Evolutionary conservation across 768 basidiomycete genomes (phyloP).

Genomic region (Suillus hirtellus): DNA sequence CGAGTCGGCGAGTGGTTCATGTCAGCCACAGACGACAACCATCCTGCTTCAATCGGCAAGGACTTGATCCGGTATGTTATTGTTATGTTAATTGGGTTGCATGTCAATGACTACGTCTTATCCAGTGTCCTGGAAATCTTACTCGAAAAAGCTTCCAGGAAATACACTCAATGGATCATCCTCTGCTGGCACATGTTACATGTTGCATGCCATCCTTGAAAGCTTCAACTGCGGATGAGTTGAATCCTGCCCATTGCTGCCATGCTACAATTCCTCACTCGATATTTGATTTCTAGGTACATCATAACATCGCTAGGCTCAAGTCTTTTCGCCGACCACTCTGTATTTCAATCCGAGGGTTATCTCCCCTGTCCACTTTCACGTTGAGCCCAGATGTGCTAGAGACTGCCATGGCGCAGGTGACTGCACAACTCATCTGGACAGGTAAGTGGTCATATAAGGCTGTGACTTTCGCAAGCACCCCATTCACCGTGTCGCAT

Average conservation of each 20-base stretch:
- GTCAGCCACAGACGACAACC: no score
- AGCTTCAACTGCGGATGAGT: not conserved
- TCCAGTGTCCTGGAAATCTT: no score
- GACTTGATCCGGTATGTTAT: no score
- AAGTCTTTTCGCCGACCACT: not conserved
- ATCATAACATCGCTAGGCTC: constrained; percentile 6
- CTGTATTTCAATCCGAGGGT: fast-evolving
- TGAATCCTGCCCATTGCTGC: not conserved
- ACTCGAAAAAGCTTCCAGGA: no score
- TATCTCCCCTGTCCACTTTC: not conserved
- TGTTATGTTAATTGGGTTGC: no score
- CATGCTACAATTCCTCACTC: not conserved
- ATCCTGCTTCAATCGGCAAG: no score
- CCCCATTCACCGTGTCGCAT: not conserved
- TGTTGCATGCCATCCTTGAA: no score
- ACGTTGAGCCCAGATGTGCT: not conserved
- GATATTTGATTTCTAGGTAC: not conserved
- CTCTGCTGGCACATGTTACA: constrained; percentile 4
- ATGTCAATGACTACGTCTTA: no score
- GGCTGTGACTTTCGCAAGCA: not conserved
- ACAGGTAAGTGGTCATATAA: not conserved
- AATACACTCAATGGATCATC: not conserved
- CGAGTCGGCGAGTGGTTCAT: no score
- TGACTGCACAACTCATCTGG: constrained; percentile 2
- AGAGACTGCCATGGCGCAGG: not conserved